These are phyloP conservation scores for Penicillium salamii DNA, from an alignment of 495 filamentous ascomycete species.

Conservation along the genomic window DNA sequence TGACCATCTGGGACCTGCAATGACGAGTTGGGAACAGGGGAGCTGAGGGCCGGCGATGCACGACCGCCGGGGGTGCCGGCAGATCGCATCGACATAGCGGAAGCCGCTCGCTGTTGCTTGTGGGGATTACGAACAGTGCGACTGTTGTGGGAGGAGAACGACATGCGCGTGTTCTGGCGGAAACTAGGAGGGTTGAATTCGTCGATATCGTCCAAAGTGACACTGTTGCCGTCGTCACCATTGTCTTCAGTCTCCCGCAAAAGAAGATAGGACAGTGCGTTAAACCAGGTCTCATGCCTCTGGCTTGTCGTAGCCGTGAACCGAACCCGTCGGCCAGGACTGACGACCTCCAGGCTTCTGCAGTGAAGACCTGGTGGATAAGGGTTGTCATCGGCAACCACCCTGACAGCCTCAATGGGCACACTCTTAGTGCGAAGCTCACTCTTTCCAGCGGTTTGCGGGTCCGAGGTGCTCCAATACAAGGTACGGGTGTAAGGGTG, in stretches of 20 bases:
- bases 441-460: slow-evolving; percentile 67
- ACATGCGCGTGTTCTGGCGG: slow-evolving; percentile 57
- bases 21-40: slow-evolving; percentile 39
- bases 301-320: slow-evolving; percentile 93
- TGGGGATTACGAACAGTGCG: slow-evolving; percentile 58
- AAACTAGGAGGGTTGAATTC: slow-evolving; percentile 85
- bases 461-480: slow-evolving; percentile 95
- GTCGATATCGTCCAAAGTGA: slow-evolving; percentile 73
- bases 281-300: slow-evolving; percentile 98
- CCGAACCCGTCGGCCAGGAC: slow-evolving; percentile 82
- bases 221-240: slow-evolving; percentile 57
- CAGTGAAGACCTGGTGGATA: slow-evolving; percentile 92
- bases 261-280: slow-evolving; percentile 89
- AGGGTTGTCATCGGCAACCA: slow-evolving; percentile 94
- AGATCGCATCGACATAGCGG: slow-evolving; percentile 46
- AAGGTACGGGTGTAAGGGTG: slow-evolving; percentile 95
- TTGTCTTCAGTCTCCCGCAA: slow-evolving; percentile 64
- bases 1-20: slow-evolving; percentile 38
- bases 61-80: slow-evolving; percentile 40
- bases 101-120: slow-evolving; percentile 46
- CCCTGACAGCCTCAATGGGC: slow-evolving; percentile 85
- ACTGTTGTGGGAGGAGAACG: slow-evolving; percentile 80
- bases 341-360: slow-evolving; percentile 87
- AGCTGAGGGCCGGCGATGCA: slow-evolving; percentile 42
- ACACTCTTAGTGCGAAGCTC: slow-evolving; percentile 93